phyloP scores from a whole-genome alignment of 2,329 filamentous ascomycete species.

The Teratosphaeria pseudoeucalypti region DNA sequence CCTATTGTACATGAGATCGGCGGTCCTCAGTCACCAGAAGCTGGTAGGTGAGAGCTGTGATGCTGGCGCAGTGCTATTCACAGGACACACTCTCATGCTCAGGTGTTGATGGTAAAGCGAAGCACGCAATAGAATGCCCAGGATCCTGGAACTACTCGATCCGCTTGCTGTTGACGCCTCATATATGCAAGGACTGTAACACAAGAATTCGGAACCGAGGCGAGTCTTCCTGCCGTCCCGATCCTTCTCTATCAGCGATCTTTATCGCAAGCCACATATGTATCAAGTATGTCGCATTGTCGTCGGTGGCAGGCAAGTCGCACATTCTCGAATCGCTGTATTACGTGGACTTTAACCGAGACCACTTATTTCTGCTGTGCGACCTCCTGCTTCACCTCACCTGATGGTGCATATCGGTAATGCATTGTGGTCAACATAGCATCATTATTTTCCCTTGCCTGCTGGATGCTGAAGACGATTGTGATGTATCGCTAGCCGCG shows the following conservation, averaged over 20 bases:
- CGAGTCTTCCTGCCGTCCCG: background rate
- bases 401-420: background rate
- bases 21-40: background rate
- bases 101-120: no score
- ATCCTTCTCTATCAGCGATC: background rate
- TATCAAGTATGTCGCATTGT: background rate
- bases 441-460: background rate
- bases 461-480: background rate
- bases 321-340: background rate
- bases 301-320: background rate
- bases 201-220: background rate
- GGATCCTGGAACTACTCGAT: no score
- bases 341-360: background rate
- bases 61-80: background rate
- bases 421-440: background rate
- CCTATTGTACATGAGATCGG: background rate
- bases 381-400: background rate
- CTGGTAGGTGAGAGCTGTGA: background rate
- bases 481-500: background rate
- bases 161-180: no score
- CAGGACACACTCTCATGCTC: no score
- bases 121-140: no score
- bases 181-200: background rate
- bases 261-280: background rate
- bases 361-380: background rate